These are phyloP conservation scores for Rhodosporidiobolus odoratus DNA, from an alignment of 768 basidiomycete species.

Conservation along the genomic window DNA sequence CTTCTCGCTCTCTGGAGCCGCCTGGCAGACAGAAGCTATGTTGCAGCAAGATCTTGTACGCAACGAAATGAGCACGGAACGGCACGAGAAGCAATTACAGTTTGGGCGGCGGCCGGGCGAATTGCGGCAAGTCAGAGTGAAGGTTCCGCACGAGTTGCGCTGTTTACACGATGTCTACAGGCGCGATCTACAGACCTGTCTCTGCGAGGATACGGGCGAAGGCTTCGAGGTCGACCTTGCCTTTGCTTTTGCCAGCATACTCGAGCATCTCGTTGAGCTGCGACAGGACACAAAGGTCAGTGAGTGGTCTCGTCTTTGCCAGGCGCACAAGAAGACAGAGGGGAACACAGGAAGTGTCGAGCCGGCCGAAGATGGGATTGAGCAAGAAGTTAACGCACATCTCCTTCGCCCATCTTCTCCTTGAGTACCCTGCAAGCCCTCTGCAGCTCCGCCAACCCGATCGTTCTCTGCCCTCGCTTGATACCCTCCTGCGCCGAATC, in stretches of 20 bases:
- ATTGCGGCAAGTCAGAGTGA: too few species aligned
- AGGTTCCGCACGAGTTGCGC: too few species aligned
- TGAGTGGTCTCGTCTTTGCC: neutral
- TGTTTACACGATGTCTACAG: too few species aligned
- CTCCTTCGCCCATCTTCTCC: slow-evolving; percentile 38
- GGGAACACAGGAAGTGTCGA: neutral
- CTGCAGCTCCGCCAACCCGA: slow-evolving; percentile 37
- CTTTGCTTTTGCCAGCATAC: slow-evolving; percentile 15
- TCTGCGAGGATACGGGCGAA: slow-evolving; percentile 37
- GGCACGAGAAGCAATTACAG: too few species aligned
- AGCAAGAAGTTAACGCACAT: slow-evolving; percentile 26
- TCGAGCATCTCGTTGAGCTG: slow-evolving; percentile 42
- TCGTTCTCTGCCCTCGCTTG: slow-evolving; percentile 2
- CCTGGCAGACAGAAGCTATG: too few species aligned
- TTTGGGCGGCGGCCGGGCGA: too few species aligned
- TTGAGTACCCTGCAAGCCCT: slow-evolving; percentile 34
- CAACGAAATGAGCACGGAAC: too few species aligned
- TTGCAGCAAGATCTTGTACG: too few species aligned
- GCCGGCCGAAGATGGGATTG: neutral
- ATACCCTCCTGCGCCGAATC: slow-evolving; percentile 9
- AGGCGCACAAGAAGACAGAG: neutral
- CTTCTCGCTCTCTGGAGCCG: too few species aligned
- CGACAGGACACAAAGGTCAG: too few species aligned
- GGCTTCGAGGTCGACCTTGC: slow-evolving; percentile 22
- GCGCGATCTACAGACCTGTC: slow-evolving; percentile 7